Evolutionary conservation across 164 flowering plant species (phyloP).

Genomic region (Annona cherimola): DNA sequence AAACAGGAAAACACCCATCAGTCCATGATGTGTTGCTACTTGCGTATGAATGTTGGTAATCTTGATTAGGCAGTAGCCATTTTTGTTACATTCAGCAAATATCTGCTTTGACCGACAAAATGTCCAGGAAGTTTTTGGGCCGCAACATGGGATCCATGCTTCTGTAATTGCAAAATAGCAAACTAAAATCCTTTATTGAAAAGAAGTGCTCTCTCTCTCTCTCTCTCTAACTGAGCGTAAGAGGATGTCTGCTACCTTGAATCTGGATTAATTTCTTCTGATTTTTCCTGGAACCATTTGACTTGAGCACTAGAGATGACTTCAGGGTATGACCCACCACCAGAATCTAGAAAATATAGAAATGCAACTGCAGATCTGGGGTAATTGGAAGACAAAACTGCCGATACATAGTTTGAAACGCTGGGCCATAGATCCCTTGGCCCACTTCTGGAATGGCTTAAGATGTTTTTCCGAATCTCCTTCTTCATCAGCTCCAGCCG

Average conservation of each 20-base stretch:
- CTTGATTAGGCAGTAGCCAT: no score
- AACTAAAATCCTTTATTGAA: no score
- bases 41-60: no score
- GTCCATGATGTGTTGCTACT: no score
- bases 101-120: no score
- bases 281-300: constrained; percentile 56
- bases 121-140: no score
- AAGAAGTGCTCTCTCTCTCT: no score
- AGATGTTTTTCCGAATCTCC: constrained; percentile 39
- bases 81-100: no score
- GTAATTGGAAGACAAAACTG: constrained; percentile 41
- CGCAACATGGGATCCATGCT: no score
- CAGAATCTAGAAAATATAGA: constrained; percentile 84
- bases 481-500: constrained; percentile 56
- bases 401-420: constrained; percentile 73
- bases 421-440: constrained; percentile 81
- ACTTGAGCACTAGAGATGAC: constrained; percentile 74
- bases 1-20: no score
- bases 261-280: constrained; percentile 59
- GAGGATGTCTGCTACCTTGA: constrained; percentile 38
- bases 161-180: no score
- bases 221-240: no score
- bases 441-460: constrained; percentile 55
- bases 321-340: constrained; percentile 91
- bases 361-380: constrained; percentile 32